Base-by-base conservation (phyloP, 768 basidiomycete genomes). In the Filobasidium floriforme region DNA sequence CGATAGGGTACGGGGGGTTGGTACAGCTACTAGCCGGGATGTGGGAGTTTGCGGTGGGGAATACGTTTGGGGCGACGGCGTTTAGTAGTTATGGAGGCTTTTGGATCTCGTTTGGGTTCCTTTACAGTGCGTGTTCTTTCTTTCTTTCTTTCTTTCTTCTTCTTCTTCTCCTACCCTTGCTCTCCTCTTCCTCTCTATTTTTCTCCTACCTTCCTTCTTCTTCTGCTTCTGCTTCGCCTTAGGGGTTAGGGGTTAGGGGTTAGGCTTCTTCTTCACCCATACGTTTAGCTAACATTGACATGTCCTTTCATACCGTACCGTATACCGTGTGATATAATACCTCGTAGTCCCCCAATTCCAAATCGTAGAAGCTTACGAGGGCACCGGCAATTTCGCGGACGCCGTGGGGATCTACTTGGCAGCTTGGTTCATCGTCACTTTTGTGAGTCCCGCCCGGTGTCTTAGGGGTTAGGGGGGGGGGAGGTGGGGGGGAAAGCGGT, bases 1-100 rank as follows among this genome's bases (percentile, higher is more conserved):
- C 90, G 28, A 74, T 89, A 70, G 88, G 86, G 78, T 85, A 85
- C 68, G 92, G 91, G 69, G 92, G 92, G 67, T 85, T 92, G 40
- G 87, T 83, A 14, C 92, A 93, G 75, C 81, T 93, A 55, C 80
- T 92, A 44, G 91, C 90, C 37, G 92, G 92, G 49, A 90, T 92
- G 87, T 71, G 75, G 70, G 79, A 79, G 68, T 80, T 78, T 71
- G 78, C 77, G 7, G 72, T 73, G 26, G 80, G 80, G 44, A 81
- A 81, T 72, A 79, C 77, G 5, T 80, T 80, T 69, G 79, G 52
- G 41, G 73, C 74, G 28, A 76, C 77, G 57, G 74, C 75, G 15
- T 78, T 78, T 68, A 46, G 70, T 1, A 72, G 71, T n/a, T 78
- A 78, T 54, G 77, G 75, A 61, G 74, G 74, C 28, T 78, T 78